Evolutionary conservation across 2,329 filamentous ascomycete genomes (phyloP), one percentile per base, ranked within the genome.

Genomic region (Beauveria caledonica): DNA sequence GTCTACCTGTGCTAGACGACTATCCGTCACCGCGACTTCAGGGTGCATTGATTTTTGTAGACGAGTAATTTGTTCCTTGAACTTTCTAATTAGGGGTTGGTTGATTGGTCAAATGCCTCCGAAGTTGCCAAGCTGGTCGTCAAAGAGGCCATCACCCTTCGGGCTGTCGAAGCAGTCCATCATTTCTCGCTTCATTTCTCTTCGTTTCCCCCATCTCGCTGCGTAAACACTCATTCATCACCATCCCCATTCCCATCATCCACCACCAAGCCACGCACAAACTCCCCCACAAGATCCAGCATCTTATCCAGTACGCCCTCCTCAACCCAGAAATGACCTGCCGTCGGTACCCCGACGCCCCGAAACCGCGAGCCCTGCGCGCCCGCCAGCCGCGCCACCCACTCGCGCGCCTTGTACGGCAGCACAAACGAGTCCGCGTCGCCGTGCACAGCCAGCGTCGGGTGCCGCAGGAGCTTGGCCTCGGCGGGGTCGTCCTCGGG

Each of bases 361-460:
- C 66, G 69, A 61, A 86, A 85, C 54, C 63, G 67, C 19, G 81
- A 83, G 1, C 70, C 72, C 0, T 72, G 68, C 44, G 65, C 66
- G 13, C 71, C 69, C 19, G 73, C 70, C 49, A 92, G 73, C 62
- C 77, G 79, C 45, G 75, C 73, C 10, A 78, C 77, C 92, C 92
- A 96, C 1, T 77, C 74, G 11, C 82, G 79, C 65, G 92, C 76
- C 70, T 84, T 89, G 61, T 78, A 80, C 3, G 77, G 77, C 1
- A 86, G 82, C 1, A 89, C 86, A 64, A 97, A 95, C 0, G 80
- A 74, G 71, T 97, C 92, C 4, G 81, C 77, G 55, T 87, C 84
- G 1, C 92, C 93, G 68, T 86, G 96, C 0, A 96, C 72, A 0
- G 84, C 86, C 39, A 96, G 71, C 0, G 87, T 87, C 1, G 80